phyloP scores from a whole-genome alignment of 441 rosid species.

The Sinapis alba region DNA sequence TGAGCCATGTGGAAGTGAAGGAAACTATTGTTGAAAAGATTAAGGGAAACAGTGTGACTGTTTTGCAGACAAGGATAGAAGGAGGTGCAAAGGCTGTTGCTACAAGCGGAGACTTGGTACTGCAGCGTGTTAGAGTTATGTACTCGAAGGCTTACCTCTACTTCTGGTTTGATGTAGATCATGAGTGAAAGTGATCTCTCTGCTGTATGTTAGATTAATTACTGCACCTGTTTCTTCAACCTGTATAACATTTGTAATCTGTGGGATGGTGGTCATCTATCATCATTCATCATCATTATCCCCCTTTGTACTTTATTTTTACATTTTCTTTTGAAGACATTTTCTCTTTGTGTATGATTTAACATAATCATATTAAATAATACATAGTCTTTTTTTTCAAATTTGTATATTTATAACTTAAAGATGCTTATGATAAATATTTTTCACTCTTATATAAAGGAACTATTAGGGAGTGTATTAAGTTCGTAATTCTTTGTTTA shows the following conservation, averaged over 20 bases:
- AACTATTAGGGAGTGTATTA: too few species aligned
- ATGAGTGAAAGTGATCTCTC: slow-evolving; percentile 28
- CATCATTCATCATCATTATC: neutral
- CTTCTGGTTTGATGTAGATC: slow-evolving; percentile 90
- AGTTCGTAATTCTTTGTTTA: too few species aligned
- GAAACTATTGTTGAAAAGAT: slow-evolving; percentile 38
- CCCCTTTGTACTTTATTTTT: neutral
- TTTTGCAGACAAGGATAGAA: slow-evolving; percentile 80
- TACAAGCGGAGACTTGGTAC: slow-evolving; percentile 71
- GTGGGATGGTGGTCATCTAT: slow-evolving; percentile 1
- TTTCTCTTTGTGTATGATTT: neutral
- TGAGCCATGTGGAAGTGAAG: slow-evolving; percentile 44
- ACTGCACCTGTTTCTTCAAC: slow-evolving; percentile 1
- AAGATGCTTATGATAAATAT: too few species aligned
- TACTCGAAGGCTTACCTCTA: slow-evolving; percentile 60
- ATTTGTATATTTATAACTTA: too few species aligned
- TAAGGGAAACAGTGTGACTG: slow-evolving; percentile 57
- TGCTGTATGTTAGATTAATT: slow-evolving; percentile 3
- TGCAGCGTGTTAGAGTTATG: slow-evolving; percentile 91
- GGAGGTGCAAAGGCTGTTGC: slow-evolving; percentile 92
- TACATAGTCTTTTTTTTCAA: too few species aligned
- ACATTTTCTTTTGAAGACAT: neutral
- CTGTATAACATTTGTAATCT: slow-evolving; percentile 29
- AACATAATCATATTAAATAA: too few species aligned
- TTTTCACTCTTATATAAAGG: too few species aligned